Percentiles rank a stretch among this genome's conserved stretches.
Conservation (phyloP, 1,284 basidiomycete species). For the Puccinia polysora region DNA sequence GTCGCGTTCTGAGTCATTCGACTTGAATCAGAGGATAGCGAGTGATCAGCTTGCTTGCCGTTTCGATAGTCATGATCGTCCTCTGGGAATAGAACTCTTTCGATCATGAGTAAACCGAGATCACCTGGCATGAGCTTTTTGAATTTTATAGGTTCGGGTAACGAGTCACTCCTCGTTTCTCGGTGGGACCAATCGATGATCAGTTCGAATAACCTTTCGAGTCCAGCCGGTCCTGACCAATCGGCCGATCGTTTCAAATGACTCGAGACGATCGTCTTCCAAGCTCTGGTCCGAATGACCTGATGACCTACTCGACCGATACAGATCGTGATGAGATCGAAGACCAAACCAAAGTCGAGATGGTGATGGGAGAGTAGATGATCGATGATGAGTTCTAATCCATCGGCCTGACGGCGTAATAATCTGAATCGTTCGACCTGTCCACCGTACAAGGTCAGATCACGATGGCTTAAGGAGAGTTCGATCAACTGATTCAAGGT, state of each 20-base stretch:
- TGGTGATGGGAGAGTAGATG: not conserved
- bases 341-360: not conserved
- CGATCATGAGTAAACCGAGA: not conserved
- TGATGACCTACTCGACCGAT: not conserved
- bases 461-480: too few species aligned
- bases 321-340: not conserved
- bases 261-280: conserved; percentile 3
- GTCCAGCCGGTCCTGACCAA: not conserved
- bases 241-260: conserved; percentile 2
- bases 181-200: not conserved
- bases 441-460: too few species aligned
- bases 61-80: too few species aligned
- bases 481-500: too few species aligned
- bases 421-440: too few species aligned
- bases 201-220: not conserved
- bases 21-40: too few species aligned
- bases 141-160: not conserved
- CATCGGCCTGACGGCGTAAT: not conserved
- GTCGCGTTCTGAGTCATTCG: too few species aligned
- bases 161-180: not conserved
- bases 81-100: not conserved
- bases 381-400: not conserved
- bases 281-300: not conserved
- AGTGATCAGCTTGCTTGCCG: too few species aligned
- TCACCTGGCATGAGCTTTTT: conserved; percentile 17